phyloP scores from a whole-genome alignment of 352 stramenopile species.

The Phytophthora fragariae region DNA sequence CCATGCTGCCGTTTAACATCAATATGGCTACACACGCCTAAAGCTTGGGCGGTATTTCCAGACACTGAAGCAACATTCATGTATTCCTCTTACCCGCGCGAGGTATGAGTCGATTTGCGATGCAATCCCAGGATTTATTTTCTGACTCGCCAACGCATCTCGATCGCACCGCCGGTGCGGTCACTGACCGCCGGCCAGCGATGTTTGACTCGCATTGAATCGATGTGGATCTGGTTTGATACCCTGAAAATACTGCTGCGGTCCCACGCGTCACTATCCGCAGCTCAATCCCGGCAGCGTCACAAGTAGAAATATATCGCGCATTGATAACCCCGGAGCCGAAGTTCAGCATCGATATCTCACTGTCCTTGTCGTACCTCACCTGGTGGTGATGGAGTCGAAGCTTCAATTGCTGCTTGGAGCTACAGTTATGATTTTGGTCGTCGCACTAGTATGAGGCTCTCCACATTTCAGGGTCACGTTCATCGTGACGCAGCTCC shows the following conservation, averaged over 20 bases:
- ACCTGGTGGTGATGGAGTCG: not conserved
- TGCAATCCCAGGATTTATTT: not conserved
- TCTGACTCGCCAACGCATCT: not conserved
- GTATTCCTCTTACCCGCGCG: no score
- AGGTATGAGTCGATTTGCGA: not conserved
- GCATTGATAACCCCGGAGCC: no score
- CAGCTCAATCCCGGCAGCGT: not conserved
- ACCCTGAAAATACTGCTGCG: not conserved
- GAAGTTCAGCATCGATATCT: not conserved
- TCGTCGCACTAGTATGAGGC: not conserved
- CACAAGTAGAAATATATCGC: not conserved
- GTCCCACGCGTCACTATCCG: not conserved
- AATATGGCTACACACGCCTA: not conserved
- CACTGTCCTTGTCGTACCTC: constrained; percentile 18
- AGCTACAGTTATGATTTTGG: not conserved
- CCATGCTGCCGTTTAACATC: not conserved
- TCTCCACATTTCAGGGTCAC: not conserved
- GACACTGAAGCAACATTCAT: no score
- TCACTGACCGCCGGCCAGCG: not conserved
- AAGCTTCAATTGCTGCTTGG: not conserved
- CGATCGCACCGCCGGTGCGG: constrained; percentile 1
- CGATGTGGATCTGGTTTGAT: no score
- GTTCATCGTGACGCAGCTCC: constrained; percentile 16
- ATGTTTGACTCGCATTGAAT: not conserved
- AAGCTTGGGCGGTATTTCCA: no score